Evolutionary conservation across 2,329 filamentous ascomycete genomes (phyloP), one percentile per base, ranked within the genome.

Genomic region (Epichloe gansuensis): DNA sequence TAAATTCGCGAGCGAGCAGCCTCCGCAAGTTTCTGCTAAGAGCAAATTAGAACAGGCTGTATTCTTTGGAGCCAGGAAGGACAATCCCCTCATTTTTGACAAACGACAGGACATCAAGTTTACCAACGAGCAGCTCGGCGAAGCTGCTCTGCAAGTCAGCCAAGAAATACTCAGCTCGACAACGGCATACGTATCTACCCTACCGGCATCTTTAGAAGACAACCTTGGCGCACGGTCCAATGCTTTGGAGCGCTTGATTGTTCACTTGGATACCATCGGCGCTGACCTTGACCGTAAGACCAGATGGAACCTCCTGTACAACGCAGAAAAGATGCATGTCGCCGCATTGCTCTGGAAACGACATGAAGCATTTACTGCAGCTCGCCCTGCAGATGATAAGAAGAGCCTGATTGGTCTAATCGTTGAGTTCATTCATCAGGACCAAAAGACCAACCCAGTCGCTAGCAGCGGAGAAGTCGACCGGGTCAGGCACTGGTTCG

Each of bases 1-100:
- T 56, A 78, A 76, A 54, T 82, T 85, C 60, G 74, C 74, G 12
- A 78, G 77, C 56, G 76, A 78, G 50, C 69, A 71, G 51, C 74
- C 80, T 4, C 81, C 80, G 1, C 69, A 74, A 58, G 80, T 95
- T 15, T 91, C 87, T 1, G 86, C 88, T 6, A 93, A 89, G 69
- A 88, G 83, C 69, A 95, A 93, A 68, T 77, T 98, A 42, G 89
- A 96, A 63, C 91, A 98, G 69, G 91, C 91, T 2, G 86, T 97
- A 1, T 97, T 96, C 69, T 97, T 89, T 64, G 91, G 91, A 2
- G 82, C 81, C 47, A 82, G 87, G 63, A 78, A 84, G 56, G 82
- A 88, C 62, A 97, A 90, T 61, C 86, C 91, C n/a, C 71, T 98
- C n/a, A 83, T 90, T 56, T 89, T 98, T 61, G 80, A 85, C 44